Evolutionary conservation across 2,329 filamentous ascomycete genomes (phyloP).

Genomic region (Calycina herbarum): DNA sequence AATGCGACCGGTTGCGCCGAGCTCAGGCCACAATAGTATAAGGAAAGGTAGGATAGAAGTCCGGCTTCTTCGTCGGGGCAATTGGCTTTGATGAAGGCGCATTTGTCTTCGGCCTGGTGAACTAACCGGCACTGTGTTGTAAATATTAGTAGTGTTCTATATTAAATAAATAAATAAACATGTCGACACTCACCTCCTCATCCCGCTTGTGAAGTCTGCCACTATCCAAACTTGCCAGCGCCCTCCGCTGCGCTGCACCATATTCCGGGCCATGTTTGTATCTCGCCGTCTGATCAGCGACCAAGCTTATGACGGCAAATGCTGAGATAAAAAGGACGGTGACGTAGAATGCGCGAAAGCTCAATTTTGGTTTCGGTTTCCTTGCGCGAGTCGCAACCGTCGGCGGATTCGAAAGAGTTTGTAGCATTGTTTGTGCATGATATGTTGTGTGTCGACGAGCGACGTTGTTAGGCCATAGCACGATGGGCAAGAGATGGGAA

Average conservation of each 20-base stretch:
- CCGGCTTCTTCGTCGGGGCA: conserved; percentile 90
- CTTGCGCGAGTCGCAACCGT: conserved; percentile 22
- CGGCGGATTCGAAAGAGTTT: conserved; percentile 17
- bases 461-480: neutral
- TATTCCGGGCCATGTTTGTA: conserved; percentile 33
- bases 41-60: conserved; percentile 79
- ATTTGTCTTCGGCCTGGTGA: conserved; percentile 76
- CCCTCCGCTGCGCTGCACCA: conserved; percentile 32
- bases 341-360: conserved; percentile 38
- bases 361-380: conserved; percentile 30
- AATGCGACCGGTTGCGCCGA: conserved; percentile 77
- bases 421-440: conserved; percentile 32
- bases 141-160: neutral
- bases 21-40: conserved; percentile 84
- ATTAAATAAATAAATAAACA: neutral
- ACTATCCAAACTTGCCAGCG: conserved; percentile 29
- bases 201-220: conserved; percentile 34
- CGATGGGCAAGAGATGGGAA: neutral
- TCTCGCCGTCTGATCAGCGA: conserved; percentile 35
- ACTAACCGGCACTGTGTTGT: conserved; percentile 71
- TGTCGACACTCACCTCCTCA: conserved; percentile 34
- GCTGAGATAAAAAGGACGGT: conserved; percentile 35
- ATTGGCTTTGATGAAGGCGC: conserved; percentile 78
- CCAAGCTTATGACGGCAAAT: conserved; percentile 34
- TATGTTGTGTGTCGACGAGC: conserved; percentile 13